Evolutionary conservation across 2,329 filamentous ascomycete genomes (phyloP), one percentile per base, ranked within the genome.

Genomic region (Ambrosiella beaveri): DNA sequence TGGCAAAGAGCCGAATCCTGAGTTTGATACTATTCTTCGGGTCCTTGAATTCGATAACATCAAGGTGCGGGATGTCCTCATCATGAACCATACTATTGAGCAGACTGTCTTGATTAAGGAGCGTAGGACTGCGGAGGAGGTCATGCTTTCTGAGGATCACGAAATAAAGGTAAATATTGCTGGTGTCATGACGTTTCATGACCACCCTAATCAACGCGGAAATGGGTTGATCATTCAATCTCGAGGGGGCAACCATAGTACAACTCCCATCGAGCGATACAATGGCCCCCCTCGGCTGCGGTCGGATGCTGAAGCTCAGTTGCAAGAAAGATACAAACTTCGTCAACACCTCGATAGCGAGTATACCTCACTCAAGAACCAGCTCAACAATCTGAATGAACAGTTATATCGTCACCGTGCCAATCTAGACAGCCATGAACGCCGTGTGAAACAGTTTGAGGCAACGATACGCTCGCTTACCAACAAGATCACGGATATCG

Each of bases 21-120:
- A 75, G 2, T 86, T 86, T 59, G 79, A 88, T 63, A 98, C 93
- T 0, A 83, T 91, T 62, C 72, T 96, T 51, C 79, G 87, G 55
- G 81, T 87, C 1, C 74, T 98, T 56, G 84, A 88, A 69, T 86
- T 97, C 62, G 86, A 93, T 61, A 81, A 91, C 63, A 79, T 86
- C 17, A 71, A 86, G 49, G 84, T 96, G 17, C 82, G 82, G 54
- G 85, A 88, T 61, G 84, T 89, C 60, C 73, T 97, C 52, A 84
- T 98, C 65, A 93, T 97, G 67, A 84, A 83, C 62, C 78, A 88
- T 64, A 71, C 73, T 6, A 88, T 96, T 56, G 93, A 98, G 62
- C 90, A 96, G 68, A 81, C 84, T 7, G 79, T 95, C 5, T 74
- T 98, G 0, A 81, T 96, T 57, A 74, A 82, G 58, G 74, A 84